Evolutionary conservation across 164 flowering plant genomes (phyloP).

Genomic region (Protea cynaroides): DNA sequence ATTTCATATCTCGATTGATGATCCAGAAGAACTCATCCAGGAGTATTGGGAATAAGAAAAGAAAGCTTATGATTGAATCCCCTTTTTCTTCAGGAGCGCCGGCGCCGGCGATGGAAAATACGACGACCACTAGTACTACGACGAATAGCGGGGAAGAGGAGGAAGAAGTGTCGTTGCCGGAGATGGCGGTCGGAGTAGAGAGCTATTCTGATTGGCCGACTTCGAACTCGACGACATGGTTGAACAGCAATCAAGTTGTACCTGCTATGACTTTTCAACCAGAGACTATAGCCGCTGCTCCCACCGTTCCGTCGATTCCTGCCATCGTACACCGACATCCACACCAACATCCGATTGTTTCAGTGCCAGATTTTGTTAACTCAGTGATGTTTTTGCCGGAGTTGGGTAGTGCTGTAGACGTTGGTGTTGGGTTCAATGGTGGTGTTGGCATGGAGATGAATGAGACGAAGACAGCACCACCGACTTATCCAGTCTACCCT

Average conservation of each 20-base stretch:
- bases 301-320: neutral
- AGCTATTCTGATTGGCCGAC: too few relatives aligned
- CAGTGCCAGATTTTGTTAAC: neutral
- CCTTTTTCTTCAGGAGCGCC: slow-evolving; percentile 10
- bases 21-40: slow-evolving; percentile 28
- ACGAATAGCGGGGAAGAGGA: neutral
- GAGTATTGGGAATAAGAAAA: slow-evolving; percentile 30
- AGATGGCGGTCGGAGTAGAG: neutral
- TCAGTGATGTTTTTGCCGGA: slow-evolving; percentile 18
- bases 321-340: neutral
- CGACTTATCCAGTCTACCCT: slow-evolving; percentile 65
- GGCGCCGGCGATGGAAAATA: neutral
- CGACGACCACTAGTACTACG: neutral
- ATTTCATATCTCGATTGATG: slow-evolving; percentile 48
- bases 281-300: neutral
- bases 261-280: neutral
- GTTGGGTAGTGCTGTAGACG: slow-evolving; percentile 18
- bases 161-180: slow-evolving; percentile 12
- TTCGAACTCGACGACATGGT: slow-evolving; percentile 6
- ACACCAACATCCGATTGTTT: neutral
- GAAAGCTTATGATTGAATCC: slow-evolving; percentile 24
- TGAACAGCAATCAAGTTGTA: slow-evolving; percentile 2
- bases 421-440: neutral
- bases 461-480: neutral
- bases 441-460: too few relatives aligned